Base-by-base conservation (phyloP, 805 yeast genomes). In the Starmerella apis region DNA sequence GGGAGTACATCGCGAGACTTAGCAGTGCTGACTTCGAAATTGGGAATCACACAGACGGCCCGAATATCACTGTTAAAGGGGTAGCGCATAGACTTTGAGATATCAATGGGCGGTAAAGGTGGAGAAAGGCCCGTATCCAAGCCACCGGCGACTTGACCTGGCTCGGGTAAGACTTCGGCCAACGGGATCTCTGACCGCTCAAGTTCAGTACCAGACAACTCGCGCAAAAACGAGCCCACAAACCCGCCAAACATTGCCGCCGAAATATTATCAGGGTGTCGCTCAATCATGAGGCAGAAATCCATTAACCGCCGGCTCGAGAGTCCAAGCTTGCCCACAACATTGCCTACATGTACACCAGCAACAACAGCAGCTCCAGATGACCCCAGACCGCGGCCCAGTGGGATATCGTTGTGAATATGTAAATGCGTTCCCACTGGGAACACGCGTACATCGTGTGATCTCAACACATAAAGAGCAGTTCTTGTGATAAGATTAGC, bases 211-310 rank as follows among this genome's bases (percentile, higher is more conserved):
- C 80, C 79, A 30, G 79, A 71, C 52, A 92, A 70, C 55, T 85
- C 94, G 61, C 94, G 78, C 62, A 92, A 74, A 67, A 83, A 92
- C 3, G 96, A 86, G 39, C 98, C 98, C 37, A 88, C 95, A 66
- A 92, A 92, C 1, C 98, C 96, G 53, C 98, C 98, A 81, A 88
- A 83, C 95, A 92, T 86, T 32, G 98, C 95, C 28, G 98, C 98
- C 11, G 96, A 86, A 62, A 92, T 88, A 67, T 92, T 92, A 68
- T 92, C 98, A 31, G 98, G 98, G 63, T 92, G 98, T 65, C 97
- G 80, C 71, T 92, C 98, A 58, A 92, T 88, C 92, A 92, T 85
- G 59, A 92, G 74, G 66, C 96, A 86, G 71, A 84, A 92, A 67
- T 92, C 98, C 60, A 92, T 72, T 80, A 92, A 76, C 59, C 97